phyloP scores from a whole-genome alignment of 2,329 filamentous ascomycete genomes.

The Fusarium keratoplasticum region DNA sequence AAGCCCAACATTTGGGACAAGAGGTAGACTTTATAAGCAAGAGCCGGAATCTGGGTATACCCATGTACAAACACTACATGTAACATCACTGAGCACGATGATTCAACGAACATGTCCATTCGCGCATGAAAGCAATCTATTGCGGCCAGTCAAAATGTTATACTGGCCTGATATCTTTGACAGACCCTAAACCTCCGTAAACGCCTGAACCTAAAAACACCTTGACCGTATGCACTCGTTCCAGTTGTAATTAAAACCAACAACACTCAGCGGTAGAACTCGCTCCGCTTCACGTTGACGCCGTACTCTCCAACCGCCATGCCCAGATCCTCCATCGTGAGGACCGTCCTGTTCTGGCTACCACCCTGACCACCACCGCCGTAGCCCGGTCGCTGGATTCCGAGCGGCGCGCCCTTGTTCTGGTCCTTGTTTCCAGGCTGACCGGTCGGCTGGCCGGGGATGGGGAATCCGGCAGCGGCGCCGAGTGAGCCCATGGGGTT shows the following conservation, averaged over 20 bases:
- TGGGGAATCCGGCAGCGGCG: conserved; percentile 76
- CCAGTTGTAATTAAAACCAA: conserved; percentile 8
- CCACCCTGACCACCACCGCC: conserved; percentile 91
- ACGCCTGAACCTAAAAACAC: conserved; percentile 42
- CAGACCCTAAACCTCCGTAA: conserved; percentile 25
- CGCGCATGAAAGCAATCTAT: conserved; percentile 32
- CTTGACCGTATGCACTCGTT: conserved; percentile 29
- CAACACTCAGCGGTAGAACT: conserved; percentile 84
- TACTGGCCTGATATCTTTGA: conserved; percentile 34
- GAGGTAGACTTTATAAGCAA: conserved; percentile 43
- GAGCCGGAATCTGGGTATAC: conserved; percentile 35
- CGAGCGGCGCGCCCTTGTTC: conserved; percentile 71
- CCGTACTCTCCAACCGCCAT: conserved; percentile 99
- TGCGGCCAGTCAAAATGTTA: conserved; percentile 16
- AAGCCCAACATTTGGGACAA: conserved; percentile 68
- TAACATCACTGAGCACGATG: conserved; percentile 44
- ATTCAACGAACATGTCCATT: conserved; percentile 22
- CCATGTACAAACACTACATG: conserved; percentile 47
- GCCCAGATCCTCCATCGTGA: conserved; percentile 98
- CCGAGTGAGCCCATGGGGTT: conserved; percentile 92
- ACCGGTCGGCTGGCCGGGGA: conserved; percentile 71
- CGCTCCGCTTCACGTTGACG: conserved; percentile 95
- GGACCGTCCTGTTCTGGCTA: conserved; percentile 88
- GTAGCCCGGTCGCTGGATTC: conserved; percentile 81
- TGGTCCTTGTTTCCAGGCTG: conserved; percentile 68